Evolutionary conservation across 2,329 filamentous ascomycete species (phyloP).

Genomic region (Emergomyces pasteurianus): DNA sequence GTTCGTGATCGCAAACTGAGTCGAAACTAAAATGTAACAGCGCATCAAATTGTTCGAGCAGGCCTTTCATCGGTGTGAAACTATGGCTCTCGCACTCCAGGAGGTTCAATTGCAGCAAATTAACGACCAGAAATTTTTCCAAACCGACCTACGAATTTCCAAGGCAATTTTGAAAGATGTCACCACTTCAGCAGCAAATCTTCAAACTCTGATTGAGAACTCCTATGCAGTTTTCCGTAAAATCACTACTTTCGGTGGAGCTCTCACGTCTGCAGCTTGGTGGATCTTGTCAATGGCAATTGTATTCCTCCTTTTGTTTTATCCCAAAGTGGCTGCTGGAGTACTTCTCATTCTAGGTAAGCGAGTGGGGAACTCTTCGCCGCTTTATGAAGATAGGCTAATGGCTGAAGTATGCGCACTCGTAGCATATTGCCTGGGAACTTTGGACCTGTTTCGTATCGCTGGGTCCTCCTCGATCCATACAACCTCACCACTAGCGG

Average conservation of each 20-base stretch:
- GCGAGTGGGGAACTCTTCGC: background rate
- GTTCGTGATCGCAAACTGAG: background rate
- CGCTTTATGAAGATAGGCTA: background rate
- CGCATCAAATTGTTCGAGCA: constrained; percentile 23
- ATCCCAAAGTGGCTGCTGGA: constrained; percentile 1
- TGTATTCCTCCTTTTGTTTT: constrained; percentile 4
- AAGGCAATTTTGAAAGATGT: constrained; percentile 14
- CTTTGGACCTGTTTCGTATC: background rate
- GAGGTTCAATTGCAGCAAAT: constrained; percentile 24
- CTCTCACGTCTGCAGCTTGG: constrained; percentile 5
- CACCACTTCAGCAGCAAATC: constrained; percentile 12
- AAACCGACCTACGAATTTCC: constrained; percentile 12
- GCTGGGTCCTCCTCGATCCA: background rate
- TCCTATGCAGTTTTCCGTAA: constrained; percentile 11
- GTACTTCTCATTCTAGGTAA: background rate
- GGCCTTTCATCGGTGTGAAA: constrained; percentile 23
- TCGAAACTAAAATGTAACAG: constrained; percentile 13
- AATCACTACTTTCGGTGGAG: constrained; percentile 7
- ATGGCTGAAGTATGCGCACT: background rate
- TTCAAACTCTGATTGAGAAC: constrained; percentile 14
- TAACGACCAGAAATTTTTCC: constrained; percentile 15
- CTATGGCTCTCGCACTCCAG: constrained; percentile 21
- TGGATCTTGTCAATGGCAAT: constrained; percentile 5
- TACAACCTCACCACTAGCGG: background rate
- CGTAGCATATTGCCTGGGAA: background rate